These are phyloP conservation scores for Petunia axillaris DNA, from an alignment of 257 asterid genomes.

Conservation along the genomic window DNA sequence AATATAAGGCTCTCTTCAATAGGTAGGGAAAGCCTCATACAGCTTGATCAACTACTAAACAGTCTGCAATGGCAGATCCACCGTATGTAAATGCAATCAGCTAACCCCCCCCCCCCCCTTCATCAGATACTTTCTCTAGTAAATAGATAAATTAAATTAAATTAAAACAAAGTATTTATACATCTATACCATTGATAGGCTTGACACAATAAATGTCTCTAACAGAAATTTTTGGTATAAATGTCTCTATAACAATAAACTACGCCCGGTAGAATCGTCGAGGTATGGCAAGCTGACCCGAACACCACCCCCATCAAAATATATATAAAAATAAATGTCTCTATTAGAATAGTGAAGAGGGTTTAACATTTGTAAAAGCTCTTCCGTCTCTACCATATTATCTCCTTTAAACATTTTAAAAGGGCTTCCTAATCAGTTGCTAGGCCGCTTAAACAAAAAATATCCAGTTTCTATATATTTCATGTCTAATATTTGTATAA, in stretches of 20 bases:
- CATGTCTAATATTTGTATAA: too few species aligned
- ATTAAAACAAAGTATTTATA: background rate
- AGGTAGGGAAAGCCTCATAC: background rate
- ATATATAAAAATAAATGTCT: background rate
- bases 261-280: too few species aligned
- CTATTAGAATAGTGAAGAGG: background rate
- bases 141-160: background rate
- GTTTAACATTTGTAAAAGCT: background rate
- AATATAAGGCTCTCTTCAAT: background rate
- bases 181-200: background rate
- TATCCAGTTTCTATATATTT: too few species aligned
- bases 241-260: too few species aligned
- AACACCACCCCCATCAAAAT: too few species aligned
- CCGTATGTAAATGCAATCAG: background rate
- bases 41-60: slow-evolving; percentile 5
- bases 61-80: background rate
- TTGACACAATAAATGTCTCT: background rate
- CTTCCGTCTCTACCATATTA: background rate
- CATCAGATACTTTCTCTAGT: background rate
- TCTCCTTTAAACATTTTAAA: background rate
- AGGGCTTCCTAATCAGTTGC: too few species aligned
- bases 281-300: too few species aligned
- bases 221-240: background rate
- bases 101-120: background rate
- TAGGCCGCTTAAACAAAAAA: too few species aligned